Evolutionary conservation across 1,284 basidiomycete genomes (phyloP).

Genomic region (Sporisorium sorghi): DNA sequence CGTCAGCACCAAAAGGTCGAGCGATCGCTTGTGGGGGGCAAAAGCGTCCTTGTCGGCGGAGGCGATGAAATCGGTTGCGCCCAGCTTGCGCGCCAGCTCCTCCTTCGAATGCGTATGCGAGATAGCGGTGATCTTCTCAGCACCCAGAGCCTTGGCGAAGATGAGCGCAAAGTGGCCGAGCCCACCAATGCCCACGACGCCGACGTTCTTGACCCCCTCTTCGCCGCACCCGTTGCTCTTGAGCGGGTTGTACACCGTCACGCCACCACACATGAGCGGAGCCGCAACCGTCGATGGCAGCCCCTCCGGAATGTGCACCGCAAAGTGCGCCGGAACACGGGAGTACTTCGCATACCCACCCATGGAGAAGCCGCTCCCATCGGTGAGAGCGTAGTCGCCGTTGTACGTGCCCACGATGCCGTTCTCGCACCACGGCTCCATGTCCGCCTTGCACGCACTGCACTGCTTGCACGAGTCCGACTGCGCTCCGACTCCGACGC

Average conservation of each 20-base stretch:
- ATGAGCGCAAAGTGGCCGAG: slow-evolving; percentile 62
- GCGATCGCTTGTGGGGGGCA: slow-evolving; percentile 64
- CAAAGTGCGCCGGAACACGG: slow-evolving; percentile 60
- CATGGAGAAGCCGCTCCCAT: slow-evolving; percentile 61
- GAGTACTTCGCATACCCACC: slow-evolving; percentile 62
- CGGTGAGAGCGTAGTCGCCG: slow-evolving; percentile 72
- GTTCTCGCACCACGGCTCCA: slow-evolving; percentile 53
- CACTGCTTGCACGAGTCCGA: slow-evolving; percentile 74
- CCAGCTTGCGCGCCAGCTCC: slow-evolving; percentile 54
- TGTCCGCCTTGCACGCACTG: slow-evolving; percentile 72
- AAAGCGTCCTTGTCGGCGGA: slow-evolving; percentile 45
- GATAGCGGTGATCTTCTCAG: slow-evolving; percentile 61
- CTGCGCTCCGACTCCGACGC: slow-evolving; percentile 77
- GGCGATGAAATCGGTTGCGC: slow-evolving; percentile 59
- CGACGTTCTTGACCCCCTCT: slow-evolving; percentile 57
- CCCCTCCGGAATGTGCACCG: slow-evolving; percentile 63
- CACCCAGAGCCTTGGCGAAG: slow-evolving; percentile 62
- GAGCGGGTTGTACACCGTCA: slow-evolving; percentile 65
- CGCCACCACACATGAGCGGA: slow-evolving; percentile 65
- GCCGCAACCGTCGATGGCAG: slow-evolving; percentile 62
- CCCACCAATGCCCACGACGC: slow-evolving; percentile 63
- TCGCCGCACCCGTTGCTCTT: slow-evolving; percentile 59
- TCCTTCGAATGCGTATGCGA: slow-evolving; percentile 56
- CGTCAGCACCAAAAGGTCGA: slow-evolving; percentile 72
- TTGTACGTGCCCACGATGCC: slow-evolving; percentile 68